Base-by-base conservation (phyloP, 192 early-diverging fungal genomes). In the Coemansia sp. region DNA sequence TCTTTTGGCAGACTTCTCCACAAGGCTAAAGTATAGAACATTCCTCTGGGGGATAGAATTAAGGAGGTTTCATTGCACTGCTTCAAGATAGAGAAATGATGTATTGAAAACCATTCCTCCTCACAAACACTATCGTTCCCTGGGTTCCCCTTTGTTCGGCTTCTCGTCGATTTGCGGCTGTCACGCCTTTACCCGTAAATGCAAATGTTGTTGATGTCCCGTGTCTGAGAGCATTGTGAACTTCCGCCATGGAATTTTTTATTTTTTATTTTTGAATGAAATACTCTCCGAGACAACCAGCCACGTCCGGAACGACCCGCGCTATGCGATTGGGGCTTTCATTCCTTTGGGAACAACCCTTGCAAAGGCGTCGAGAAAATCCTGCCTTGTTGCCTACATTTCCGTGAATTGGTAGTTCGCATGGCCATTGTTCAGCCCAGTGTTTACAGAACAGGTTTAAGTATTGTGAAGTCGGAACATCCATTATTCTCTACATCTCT, bases 311-410 rank as follows among this genome's bases (percentile, higher is more conserved):
- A 40, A 40, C 9, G 16, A 40, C 39, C 39, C 39, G 16, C 23
- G 23, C 48, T 12, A 26, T 15, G 25, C 21, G 23, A 26, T 26
- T 9, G 16, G 48, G 16, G 39, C 39, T 15, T 13, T 40, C 39
- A 13, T 25, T 3, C 23, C 8, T 21, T 15, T 7, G 6, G 55
- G 55, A 7, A 26, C 55, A n/a, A 57, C n/a, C 25, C 55, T 57
- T 57, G 55, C 55, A 16, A 57, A 57, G 18, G 55, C 55, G 55
- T 57, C 55, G 28, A 57, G 55, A 35, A 57, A 57, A 34, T 57
- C 55, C 16, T 57, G 55, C 34, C n/a, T 57, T 33, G 31, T 31
- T 57, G 55, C 55, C 55, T 57, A 57, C n/a, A 57, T 46, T 51
- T 9, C 25, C 48, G 26, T 26, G 48, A 3, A 51, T 51, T 23